Percentiles rank a stretch among this genome's conserved stretches.
phyloP scores from a whole-genome alignment of 2,329 filamentous ascomycete species.

The Ophiostoma novo-ulmi region DNA sequence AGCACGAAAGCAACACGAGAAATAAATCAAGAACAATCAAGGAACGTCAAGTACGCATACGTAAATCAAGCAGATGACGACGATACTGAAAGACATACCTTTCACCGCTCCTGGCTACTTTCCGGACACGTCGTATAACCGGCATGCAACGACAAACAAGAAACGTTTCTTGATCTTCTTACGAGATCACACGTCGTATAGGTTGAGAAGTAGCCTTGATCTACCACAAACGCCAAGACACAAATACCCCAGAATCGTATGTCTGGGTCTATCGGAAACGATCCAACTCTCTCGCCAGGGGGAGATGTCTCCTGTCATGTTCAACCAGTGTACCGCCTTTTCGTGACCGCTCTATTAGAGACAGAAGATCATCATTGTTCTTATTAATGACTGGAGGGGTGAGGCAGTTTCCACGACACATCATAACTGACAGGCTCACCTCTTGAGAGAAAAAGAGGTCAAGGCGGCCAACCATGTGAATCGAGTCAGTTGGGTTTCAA shows the following conservation, averaged over 20 bases:
- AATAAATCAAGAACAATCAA: background rate
- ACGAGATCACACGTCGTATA: constrained; percentile 1
- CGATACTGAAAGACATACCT: background rate
- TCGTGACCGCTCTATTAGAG: background rate
- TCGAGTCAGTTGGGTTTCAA: no score
- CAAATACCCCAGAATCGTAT: background rate
- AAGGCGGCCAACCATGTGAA: background rate
- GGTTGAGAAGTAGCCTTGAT: background rate
- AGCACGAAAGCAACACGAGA: background rate
- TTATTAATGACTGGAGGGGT: background rate
- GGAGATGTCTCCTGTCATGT: background rate
- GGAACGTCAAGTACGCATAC: background rate
- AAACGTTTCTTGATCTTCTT: background rate
- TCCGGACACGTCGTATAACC: background rate
- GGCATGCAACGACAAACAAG: background rate
- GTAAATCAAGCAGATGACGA: background rate
- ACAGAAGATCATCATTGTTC: background rate
- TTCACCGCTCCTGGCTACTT: background rate
- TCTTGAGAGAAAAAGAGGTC: background rate
- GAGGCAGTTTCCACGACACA: no score
- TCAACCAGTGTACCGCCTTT: background rate
- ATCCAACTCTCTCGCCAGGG: background rate
- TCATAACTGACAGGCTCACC: no score
- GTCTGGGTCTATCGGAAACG: background rate
- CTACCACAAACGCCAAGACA: background rate